Evolutionary conservation across 2,329 filamentous ascomycete species (phyloP), one percentile per base, ranked within the genome.

Genomic region (Talaromyces amestolkiae): DNA sequence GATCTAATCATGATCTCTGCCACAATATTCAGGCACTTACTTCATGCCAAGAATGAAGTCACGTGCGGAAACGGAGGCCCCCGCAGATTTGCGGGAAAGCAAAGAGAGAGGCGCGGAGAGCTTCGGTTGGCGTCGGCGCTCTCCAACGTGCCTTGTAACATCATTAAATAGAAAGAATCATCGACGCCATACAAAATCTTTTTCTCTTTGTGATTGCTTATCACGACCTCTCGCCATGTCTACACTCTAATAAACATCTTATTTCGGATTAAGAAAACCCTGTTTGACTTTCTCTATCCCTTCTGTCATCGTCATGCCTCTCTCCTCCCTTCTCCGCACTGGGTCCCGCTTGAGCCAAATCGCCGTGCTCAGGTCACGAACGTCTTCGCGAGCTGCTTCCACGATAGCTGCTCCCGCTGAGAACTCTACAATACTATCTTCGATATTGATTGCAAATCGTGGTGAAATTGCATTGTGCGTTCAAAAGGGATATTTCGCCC

Each of bases 361-460:
- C 43, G 64, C 64, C 3, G 24, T 63, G 2, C 59, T 65, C 33
- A 61, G 64, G n/a, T 53, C 58, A 35, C 62, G 43, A 10, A 45
- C 59, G 5, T 19, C 22, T 22, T 22, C 43, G 43, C 39, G 64
- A 33, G 1, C 59, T 22, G 53, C 64, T n/a, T 66, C 64, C 6
- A 62, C 64, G 19, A 19, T 49, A 41, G 31, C 60, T 35, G 39
- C 64, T 19, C 27, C 63, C 22, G 17, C 11, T 17, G 56, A 63
- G 19, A 37, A 51, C 6, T 11, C 41, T 19, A 39, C 72, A 15
- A 71, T 82, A n/a, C 72, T 86, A 61, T 88, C 87, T 64, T 96
- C 93, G 9, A 91, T 98, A 49, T 85, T 99, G 27, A 98, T 99
- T 75, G 95, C 95, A 63, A 99, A 99, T 77, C 89, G 95, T 71